Percentiles rank a stretch among this genome's conserved stretches.
Evolutionary conservation across 352 stramenopile species (phyloP).

Genomic region (Phytophthora lateralis): DNA sequence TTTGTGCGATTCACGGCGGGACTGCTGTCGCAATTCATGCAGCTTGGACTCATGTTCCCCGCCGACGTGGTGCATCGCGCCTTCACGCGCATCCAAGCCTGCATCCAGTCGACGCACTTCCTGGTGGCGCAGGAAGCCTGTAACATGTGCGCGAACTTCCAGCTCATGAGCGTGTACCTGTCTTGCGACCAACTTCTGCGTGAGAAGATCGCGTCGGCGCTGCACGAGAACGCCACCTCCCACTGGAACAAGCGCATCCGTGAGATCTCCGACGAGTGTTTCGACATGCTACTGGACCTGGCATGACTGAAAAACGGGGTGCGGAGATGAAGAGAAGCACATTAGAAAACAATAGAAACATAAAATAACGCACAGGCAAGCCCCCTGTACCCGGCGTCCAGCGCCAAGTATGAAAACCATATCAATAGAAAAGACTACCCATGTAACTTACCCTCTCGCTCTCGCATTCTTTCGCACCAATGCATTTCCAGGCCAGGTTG

Average conservation of each 20-base stretch:
- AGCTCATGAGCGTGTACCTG: conserved; percentile 75
- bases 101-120: conserved; percentile 75
- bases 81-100: conserved; percentile 56
- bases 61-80: conserved; percentile 49
- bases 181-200: conserved; percentile 57
- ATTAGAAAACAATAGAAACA: conserved; percentile 40
- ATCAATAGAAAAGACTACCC: conserved; percentile 34
- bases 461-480: conserved; percentile 11
- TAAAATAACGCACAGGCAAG: conserved; percentile 31
- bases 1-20: conserved; percentile 70
- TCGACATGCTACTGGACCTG: conserved; percentile 82
- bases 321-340: conserved; percentile 10
- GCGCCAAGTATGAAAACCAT: conserved; percentile 28
- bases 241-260: conserved; percentile 86
- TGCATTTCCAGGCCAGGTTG: background rate
- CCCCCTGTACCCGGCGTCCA: conserved; percentile 19
- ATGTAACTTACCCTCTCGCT: conserved; percentile 7
- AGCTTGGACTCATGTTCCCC: conserved; percentile 56
- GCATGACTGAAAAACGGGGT: conserved; percentile 34
- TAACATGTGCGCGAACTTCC: conserved; percentile 62
- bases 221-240: conserved; percentile 65
- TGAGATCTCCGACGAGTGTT: conserved; percentile 79
- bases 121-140: conserved; percentile 76
- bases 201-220: conserved; percentile 61
- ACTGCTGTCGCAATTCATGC: conserved; percentile 67